phyloP scores from a whole-genome alignment of 345 rosid genomes.

The Lenwebbia sp. region DNA sequence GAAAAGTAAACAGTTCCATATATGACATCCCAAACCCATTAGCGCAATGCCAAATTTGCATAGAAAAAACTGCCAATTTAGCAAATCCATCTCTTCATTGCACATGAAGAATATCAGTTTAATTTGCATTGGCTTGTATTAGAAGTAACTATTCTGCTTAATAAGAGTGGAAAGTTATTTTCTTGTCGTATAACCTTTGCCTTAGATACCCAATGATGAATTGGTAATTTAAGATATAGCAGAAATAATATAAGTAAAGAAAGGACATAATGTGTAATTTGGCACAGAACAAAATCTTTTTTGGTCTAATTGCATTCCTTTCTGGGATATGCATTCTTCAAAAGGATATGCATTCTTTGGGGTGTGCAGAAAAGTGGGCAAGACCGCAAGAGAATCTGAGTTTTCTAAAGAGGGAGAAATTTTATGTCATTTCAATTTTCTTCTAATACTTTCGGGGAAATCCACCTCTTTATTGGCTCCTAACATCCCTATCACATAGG shows the following conservation, averaged over 20 bases:
- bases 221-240: neutral
- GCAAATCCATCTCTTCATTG: neutral
- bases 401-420: neutral
- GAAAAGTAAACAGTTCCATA: neutral
- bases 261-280: neutral
- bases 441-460: neutral
- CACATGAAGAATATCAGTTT: neutral
- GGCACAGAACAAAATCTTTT: neutral
- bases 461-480: no score
- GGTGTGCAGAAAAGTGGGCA: neutral
- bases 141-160: no score
- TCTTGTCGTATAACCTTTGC: neutral
- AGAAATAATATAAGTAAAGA: neutral
- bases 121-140: neutral
- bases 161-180: neutral
- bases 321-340: neutral
- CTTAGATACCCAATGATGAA: neutral
- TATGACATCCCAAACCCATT: neutral
- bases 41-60: neutral
- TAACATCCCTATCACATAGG: no score
- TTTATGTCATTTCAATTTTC: neutral
- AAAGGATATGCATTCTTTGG: neutral
- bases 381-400: neutral
- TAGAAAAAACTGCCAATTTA: neutral
- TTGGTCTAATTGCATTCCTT: neutral